These are phyloP conservation scores for Rosellinia necatrix DNA, from an alignment of 2,329 filamentous ascomycete species.

Conservation along the genomic window DNA sequence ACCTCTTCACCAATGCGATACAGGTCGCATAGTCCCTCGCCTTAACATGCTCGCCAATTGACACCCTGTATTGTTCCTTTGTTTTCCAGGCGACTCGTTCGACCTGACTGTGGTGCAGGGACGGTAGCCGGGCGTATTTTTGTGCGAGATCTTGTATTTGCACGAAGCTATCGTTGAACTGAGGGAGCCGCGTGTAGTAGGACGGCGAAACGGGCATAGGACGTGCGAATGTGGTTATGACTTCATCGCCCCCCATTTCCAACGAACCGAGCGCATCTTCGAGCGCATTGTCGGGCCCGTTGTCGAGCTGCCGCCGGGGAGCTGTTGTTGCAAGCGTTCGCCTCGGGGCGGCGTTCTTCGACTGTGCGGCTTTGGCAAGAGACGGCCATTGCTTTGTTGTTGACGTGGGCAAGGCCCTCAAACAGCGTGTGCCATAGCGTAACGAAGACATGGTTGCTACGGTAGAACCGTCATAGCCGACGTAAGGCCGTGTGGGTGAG, in stretches of 20 bases:
- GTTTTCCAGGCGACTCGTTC: slow-evolving; percentile 82
- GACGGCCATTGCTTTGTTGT: slow-evolving; percentile 32
- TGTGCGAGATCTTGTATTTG: slow-evolving; percentile 72
- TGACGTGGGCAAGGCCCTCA: slow-evolving; percentile 35
- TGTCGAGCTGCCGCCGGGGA: slow-evolving; percentile 16
- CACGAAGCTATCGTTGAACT: slow-evolving; percentile 85
- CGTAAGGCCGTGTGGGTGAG: not conserved
- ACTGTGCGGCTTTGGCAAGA: slow-evolving; percentile 24
- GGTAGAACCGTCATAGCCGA: slow-evolving; percentile 35
- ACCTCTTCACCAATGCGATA: slow-evolving; percentile 72
- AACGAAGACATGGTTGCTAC: slow-evolving; percentile 40
- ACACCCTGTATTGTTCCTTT: slow-evolving; percentile 73
- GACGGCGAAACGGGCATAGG: slow-evolving; percentile 83
- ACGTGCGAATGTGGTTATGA: slow-evolving; percentile 59
- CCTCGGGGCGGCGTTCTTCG: slow-evolving; percentile 25
- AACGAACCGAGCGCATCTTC: slow-evolving; percentile 33
- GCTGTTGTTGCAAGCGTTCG: slow-evolving; percentile 31
- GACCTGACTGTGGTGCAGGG: slow-evolving; percentile 65
- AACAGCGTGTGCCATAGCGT: slow-evolving; percentile 38
- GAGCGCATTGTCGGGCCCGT: slow-evolving; percentile 7
- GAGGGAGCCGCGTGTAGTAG: slow-evolving; percentile 89
- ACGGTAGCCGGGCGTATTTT: slow-evolving; percentile 75
- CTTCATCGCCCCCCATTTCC: slow-evolving; percentile 26
- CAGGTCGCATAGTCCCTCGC: slow-evolving; percentile 79
- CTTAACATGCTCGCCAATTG: slow-evolving; percentile 73